Evolutionary conservation across 176 grass and related monocot genomes (phyloP), one percentile per base, ranked within the genome.

Genomic region (Aegilops speltoides): DNA sequence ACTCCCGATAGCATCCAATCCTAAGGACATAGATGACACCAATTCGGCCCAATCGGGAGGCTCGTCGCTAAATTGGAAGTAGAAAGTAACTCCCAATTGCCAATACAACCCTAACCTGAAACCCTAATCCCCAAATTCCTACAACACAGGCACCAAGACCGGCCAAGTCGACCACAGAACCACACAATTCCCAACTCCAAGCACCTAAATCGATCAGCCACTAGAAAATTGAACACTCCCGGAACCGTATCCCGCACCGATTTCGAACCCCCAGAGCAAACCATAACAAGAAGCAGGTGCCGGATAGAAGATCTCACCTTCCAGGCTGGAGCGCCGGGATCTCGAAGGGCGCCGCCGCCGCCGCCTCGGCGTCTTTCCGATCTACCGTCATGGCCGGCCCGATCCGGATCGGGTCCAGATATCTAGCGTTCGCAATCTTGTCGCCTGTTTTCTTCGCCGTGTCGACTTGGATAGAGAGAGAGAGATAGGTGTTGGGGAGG

Each of bases 241-340:
- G 54, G 56, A 38, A 14, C 82, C 75, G 33, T 61, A 86, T 15
- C 11, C n/a, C 75, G 7, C 2, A 11, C 2, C 3, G 0, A 45
- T 64, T 26, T 64, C 59, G 2, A 63, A 63, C 10, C n/a, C 60
- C 9, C 8, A 63, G n/a, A 10, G 0, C 0, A 72, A 71, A 82
- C 57, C 37, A 4, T 32, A 17, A 4, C 0, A 75, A 8, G 85
- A 77, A 6, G 36, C 26, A 32, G 5, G 16, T 3, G 10, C 9
- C 8, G 34, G 78, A 14, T 26, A 73, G 10, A 32, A 73, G 40
- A 29, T 88, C 86, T 82, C 82, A 91, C 90, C 90, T 91, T 88
- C 82, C 82, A 26, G 86, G 82, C 72, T 78, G 77, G 11, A 77
- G 40, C 65, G 33, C 13, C 52, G 45, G 78, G 17, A 85, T 48